These are phyloP conservation scores for Stramenopiles sp. DNA, from an alignment of 352 stramenopile species.

Conservation along the genomic window DNA sequence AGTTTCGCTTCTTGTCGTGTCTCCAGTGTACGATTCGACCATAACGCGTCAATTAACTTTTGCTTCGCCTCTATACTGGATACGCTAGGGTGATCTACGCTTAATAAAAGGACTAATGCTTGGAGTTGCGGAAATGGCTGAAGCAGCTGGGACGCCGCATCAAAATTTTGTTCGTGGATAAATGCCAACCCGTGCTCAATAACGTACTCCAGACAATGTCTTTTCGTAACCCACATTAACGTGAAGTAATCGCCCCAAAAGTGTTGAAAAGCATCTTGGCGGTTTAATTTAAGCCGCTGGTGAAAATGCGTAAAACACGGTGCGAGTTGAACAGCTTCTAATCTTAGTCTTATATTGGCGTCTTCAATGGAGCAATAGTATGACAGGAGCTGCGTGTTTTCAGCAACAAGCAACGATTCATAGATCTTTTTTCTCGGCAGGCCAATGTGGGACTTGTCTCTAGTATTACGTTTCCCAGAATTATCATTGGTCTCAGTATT, in stretches of 20 bases:
- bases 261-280: background rate
- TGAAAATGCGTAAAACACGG: background rate
- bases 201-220: background rate
- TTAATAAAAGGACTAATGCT: background rate
- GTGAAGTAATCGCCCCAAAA: background rate
- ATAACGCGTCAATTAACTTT: background rate
- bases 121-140: background rate
- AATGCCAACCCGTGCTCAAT: background rate
- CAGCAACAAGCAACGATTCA: background rate
- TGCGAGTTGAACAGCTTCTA: background rate
- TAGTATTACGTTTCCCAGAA: background rate
- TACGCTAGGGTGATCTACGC: background rate
- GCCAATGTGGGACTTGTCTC: background rate
- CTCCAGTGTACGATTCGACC: background rate
- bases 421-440: background rate
- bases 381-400: background rate
- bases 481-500: background rate
- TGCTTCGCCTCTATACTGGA: background rate
- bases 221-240: background rate
- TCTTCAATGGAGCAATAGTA: background rate
- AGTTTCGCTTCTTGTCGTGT: no score
- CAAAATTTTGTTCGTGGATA: background rate
- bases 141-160: background rate
- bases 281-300: background rate
- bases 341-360: background rate